Conservation (phyloP, 1,284 basidiomycete genomes). For the Volvariella surrecta region DNA sequence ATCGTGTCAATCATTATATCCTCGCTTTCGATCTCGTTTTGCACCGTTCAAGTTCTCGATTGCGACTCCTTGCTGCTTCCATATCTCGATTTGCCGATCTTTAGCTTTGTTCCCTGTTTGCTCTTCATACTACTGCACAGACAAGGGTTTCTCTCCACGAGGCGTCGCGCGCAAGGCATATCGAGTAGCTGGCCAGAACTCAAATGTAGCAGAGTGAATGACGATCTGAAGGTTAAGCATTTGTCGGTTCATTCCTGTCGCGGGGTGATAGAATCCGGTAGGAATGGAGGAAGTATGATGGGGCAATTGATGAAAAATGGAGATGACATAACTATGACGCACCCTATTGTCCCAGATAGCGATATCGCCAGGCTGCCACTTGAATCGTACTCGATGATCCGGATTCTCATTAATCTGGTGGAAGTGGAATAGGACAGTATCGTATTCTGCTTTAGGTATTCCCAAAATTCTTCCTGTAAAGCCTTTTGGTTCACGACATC, state of each 20-base stretch:
- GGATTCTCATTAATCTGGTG: constrained; percentile 59
- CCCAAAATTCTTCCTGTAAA: constrained; percentile 67
- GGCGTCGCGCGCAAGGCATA: constrained; percentile 80
- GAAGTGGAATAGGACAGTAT: constrained; percentile 66
- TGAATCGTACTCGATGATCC: constrained; percentile 68
- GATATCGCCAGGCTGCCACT: constrained; percentile 59
- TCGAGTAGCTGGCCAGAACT: constrained; percentile 67
- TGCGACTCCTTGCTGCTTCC: constrained; percentile 51
- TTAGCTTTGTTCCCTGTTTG: constrained; percentile 54
- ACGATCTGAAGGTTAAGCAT: constrained; percentile 45
- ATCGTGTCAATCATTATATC: constrained; percentile 50
- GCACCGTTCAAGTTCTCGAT: constrained; percentile 19
- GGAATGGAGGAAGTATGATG: background rate
- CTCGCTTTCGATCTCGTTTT: constrained; percentile 29
- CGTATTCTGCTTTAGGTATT: constrained; percentile 73
- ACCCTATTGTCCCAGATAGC: constrained; percentile 73
- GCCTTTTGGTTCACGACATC: constrained; percentile 25
- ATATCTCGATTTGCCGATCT: constrained; percentile 58
- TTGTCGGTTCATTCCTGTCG: no score
- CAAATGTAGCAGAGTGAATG: constrained; percentile 70
- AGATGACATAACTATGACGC: constrained; percentile 17
- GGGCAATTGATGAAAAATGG: constrained; percentile 5
- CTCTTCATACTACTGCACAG: constrained; percentile 68
- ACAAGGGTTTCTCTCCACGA: constrained; percentile 67
- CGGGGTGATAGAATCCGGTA: background rate